phyloP scores from a whole-genome alignment of 148 eudicot species.

The Bassia scoparia region DNA sequence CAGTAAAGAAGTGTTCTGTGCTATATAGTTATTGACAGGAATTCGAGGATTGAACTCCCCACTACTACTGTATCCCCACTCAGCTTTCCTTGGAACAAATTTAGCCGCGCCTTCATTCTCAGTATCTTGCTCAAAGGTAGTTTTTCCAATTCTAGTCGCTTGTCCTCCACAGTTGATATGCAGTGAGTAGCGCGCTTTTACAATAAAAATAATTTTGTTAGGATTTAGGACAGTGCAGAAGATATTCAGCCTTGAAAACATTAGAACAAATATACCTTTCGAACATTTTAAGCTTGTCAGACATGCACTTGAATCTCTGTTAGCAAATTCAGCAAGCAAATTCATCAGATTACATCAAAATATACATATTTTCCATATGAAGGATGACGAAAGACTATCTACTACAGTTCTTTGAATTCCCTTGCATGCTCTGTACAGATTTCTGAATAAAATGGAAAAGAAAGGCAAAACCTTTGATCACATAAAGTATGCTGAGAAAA shows the following conservation, averaged over 20 bases:
- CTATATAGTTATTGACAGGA: conserved; percentile 10
- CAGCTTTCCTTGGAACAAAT: conserved; percentile 19
- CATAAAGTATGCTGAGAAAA: neutral
- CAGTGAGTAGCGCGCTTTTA: conserved; percentile 38
- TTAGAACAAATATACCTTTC: conserved; percentile 16
- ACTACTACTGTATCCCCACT: conserved; percentile 56
- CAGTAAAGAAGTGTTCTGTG: conserved; percentile 26
- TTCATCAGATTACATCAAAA: neutral
- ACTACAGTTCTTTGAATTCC: conserved; percentile 30
- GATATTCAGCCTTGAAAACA: neutral
- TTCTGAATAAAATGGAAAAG: conserved; percentile 24
- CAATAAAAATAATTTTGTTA: neutral
- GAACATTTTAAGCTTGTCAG: conserved; percentile 24
- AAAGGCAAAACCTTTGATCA: neutral
- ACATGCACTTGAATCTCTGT: conserved; percentile 34
- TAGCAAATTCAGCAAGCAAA: neutral
- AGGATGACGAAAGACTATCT: neutral
- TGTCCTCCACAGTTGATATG: conserved; percentile 60
- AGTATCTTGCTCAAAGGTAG: conserved; percentile 37
- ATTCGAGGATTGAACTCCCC: conserved; percentile 31
- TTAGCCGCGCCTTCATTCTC: conserved; percentile 31
- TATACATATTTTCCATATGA: neutral
- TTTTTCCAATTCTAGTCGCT: conserved; percentile 26
- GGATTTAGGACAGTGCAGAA: neutral
- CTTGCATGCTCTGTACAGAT: conserved; percentile 43